Conservation (phyloP, 1,139 yeast species). For the Kodamaea plutei region DNA sequence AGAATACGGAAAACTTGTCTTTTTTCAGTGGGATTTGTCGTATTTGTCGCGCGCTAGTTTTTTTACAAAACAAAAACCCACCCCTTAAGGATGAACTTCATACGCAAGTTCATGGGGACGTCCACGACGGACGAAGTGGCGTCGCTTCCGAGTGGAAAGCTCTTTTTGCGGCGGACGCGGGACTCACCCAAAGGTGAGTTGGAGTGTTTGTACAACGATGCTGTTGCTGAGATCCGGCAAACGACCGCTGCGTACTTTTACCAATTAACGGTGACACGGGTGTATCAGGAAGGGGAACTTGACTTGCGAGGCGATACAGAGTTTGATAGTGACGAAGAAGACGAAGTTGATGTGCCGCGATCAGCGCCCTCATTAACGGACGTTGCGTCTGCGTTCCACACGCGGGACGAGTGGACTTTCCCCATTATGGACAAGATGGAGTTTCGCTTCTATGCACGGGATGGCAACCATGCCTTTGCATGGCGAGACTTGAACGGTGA, state of each 20-base stretch:
- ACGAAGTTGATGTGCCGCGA: constrained; percentile 39
- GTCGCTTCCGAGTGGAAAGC: constrained; percentile 74
- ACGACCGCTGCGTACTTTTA: constrained; percentile 65
- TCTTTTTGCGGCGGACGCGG: constrained; percentile 69
- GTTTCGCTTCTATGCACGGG: constrained; percentile 37
- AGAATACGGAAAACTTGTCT: no score
- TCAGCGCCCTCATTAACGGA: constrained; percentile 20
- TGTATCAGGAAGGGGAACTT: constrained; percentile 64
- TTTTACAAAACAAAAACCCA: no score
- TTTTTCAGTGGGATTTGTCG: no score
- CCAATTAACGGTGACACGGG: constrained; percentile 69
- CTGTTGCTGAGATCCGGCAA: constrained; percentile 66
- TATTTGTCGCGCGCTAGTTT: no score
- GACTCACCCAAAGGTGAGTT: constrained; percentile 81
- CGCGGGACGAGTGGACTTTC: constrained; percentile 64
- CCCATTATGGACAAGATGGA: constrained; percentile 60
- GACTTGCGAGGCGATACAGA: constrained; percentile 29
- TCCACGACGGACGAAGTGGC: constrained; percentile 64
- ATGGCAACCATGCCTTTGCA: constrained; percentile 47
- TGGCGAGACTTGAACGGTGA: constrained; percentile 89
- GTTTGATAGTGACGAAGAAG: constrained; percentile 54
- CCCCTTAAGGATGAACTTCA: constrained; percentile 62
- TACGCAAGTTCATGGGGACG: constrained; percentile 64
- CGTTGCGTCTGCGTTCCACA: constrained; percentile 26
- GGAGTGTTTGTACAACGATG: constrained; percentile 78